Conservation (phyloP, 768 basidiomycete species). For the Hypholoma fasciculare region DNA sequence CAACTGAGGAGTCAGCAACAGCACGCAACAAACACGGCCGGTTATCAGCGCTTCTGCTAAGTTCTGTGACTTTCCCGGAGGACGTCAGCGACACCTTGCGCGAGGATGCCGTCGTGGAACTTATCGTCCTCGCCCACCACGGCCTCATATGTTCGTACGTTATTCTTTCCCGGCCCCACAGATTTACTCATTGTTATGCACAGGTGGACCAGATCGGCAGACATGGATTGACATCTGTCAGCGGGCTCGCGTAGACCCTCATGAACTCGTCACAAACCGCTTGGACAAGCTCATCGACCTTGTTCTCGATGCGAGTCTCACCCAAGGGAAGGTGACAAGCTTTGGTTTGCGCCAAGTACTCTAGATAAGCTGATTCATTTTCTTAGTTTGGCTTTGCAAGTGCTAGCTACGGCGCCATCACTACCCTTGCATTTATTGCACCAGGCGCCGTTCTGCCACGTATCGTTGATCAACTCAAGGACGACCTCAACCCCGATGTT, state of each 20-base stretch:
- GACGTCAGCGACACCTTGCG: conserved; percentile 37
- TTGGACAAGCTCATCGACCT: conserved; percentile 49
- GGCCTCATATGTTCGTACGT: conserved; percentile 53
- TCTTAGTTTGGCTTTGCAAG: conserved; percentile 50
- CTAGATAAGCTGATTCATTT: neutral
- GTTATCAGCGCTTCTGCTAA: conserved; percentile 52
- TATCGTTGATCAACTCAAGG: conserved; percentile 63
- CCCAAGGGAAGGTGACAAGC: conserved; percentile 44
- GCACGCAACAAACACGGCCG: conserved; percentile 51
- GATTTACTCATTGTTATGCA: neutral
- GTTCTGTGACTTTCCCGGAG: conserved; percentile 47
- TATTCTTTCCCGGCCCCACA: neutral
- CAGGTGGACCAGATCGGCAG: conserved; percentile 53
- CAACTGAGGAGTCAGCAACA: conserved; percentile 30
- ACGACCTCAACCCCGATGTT: conserved; percentile 61
- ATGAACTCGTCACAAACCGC: conserved; percentile 51
- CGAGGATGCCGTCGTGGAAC: conserved; percentile 50
- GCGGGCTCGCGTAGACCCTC: conserved; percentile 66
- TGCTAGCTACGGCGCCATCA: conserved; percentile 73
- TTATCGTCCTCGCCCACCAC: conserved; percentile 77
- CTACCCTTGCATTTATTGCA: conserved; percentile 80
- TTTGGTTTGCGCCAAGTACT: neutral
- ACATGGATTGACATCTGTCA: conserved; percentile 87
- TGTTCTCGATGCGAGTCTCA: conserved; percentile 46
- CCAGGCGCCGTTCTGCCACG: conserved; percentile 67